phyloP scores from a whole-genome alignment of 176 grass and related monocot species.

The Musa acuminata region DNA sequence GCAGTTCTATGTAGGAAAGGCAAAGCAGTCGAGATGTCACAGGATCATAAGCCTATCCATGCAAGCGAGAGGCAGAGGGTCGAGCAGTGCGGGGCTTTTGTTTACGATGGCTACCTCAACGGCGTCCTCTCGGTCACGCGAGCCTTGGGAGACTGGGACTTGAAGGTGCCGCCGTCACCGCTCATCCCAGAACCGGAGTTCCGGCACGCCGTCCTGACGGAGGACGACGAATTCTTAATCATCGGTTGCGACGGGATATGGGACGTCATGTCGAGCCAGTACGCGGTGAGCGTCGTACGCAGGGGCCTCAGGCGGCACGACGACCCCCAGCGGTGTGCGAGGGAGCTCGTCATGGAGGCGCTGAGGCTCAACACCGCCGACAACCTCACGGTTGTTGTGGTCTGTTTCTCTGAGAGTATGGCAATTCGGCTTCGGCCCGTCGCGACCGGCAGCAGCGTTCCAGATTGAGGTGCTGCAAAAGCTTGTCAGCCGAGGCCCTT shows the following conservation, averaged over 20 bases:
- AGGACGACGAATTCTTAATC: conserved; percentile 14
- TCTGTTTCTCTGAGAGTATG: conserved; percentile 3
- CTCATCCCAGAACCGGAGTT: conserved; percentile 18
- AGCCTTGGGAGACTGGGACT: conserved; percentile 13
- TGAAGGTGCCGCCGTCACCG: conserved; percentile 3
- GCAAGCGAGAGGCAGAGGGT: conserved; percentile 6
- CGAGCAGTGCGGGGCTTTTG: conserved; percentile 3
- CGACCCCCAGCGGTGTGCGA: background rate
- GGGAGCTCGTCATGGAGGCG: conserved; percentile 3
- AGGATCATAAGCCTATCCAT: conserved; percentile 12
- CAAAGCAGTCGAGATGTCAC: conserved; percentile 17
- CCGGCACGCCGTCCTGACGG: background rate
- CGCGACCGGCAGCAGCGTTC: background rate
- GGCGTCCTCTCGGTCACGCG: conserved; percentile 7
- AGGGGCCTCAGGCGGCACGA: conserved; percentile 8
- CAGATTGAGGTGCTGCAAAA: conserved; percentile 6
- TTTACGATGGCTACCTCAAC: conserved; percentile 15
- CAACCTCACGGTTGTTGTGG: conserved; percentile 8
- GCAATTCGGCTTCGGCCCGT: background rate
- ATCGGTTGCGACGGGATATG: conserved; percentile 6
- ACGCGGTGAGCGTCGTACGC: conserved; percentile 1
- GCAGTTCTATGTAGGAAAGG: conserved; percentile 19
- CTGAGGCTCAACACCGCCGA: background rate
- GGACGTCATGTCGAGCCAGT: conserved; percentile 9
- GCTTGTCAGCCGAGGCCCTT: conserved; percentile 8